Percentiles rank a stretch among this genome's conserved stretches.
phyloP scores from a whole-genome alignment of 148 eudicot genomes.

The Chenopodium suecicum region DNA sequence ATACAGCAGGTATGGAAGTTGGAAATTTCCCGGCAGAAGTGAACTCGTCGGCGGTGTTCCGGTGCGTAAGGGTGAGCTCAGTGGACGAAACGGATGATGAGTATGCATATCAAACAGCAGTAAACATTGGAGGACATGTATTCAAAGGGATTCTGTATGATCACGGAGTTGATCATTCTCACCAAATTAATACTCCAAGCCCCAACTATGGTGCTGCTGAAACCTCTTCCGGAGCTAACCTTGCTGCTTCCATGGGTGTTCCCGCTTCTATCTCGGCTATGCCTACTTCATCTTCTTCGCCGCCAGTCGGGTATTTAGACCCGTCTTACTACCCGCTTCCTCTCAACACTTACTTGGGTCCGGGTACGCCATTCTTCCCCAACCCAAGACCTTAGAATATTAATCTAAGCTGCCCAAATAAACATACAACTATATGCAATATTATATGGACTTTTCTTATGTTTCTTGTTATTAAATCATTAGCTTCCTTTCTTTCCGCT shows the following conservation, averaged over 20 bases:
- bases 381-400: slow-evolving; percentile 55
- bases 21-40: slow-evolving; percentile 70
- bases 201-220: slow-evolving; percentile 32
- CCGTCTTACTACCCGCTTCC: slow-evolving; percentile 53
- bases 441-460: no score
- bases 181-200: neutral
- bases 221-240: slow-evolving; percentile 44
- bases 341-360: slow-evolving; percentile 44
- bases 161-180: slow-evolving; percentile 54
- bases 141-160: slow-evolving; percentile 82
- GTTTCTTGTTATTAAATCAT: neutral
- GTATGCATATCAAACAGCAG: slow-evolving; percentile 79
- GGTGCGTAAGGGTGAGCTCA: slow-evolving; percentile 75
- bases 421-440: neutral
- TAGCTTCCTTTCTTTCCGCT: neutral
- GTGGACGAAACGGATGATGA: slow-evolving; percentile 54
- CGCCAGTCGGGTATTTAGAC: slow-evolving; percentile 37
- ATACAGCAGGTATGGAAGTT: slow-evolving; percentile 36
- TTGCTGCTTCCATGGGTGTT: slow-evolving; percentile 9
- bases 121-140: slow-evolving; percentile 73
- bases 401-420: no score
- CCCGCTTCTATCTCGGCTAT: neutral
- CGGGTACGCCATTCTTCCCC: slow-evolving; percentile 90
- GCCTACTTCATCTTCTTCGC: slow-evolving; percentile 14
- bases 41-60: slow-evolving; percentile 53